Evolutionary conservation across 1,139 yeast genomes (phyloP).

Genomic region (Yamadazyma triangularis): DNA sequence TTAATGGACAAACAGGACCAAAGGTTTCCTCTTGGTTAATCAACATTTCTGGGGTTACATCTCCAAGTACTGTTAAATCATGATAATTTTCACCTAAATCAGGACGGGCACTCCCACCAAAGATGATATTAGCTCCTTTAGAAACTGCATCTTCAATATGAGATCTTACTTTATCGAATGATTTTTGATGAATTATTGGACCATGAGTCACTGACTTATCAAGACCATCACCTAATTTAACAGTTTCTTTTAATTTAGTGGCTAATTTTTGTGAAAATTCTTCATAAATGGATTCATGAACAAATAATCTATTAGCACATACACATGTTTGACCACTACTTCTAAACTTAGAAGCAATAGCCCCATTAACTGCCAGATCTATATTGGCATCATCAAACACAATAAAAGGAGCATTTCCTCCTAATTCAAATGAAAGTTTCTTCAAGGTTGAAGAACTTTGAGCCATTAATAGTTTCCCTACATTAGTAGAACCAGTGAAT

Average conservation of each 20-base stretch:
- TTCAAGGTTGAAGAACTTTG: constrained; percentile 77
- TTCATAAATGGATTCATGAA: constrained; percentile 69
- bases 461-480: constrained; percentile 75
- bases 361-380: constrained; percentile 72
- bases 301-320: constrained; percentile 78
- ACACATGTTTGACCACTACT: constrained; percentile 90
- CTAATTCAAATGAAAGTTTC: constrained; percentile 81
- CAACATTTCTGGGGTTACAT: constrained; percentile 59
- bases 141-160: constrained; percentile 72
- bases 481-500: constrained; percentile 86
- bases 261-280: constrained; percentile 41
- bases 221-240: constrained; percentile 73
- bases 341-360: constrained; percentile 57
- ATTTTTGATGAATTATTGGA: constrained; percentile 66
- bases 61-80: constrained; percentile 67
- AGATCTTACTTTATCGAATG: constrained; percentile 62
- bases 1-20: constrained; percentile 84
- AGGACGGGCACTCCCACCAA: constrained; percentile 61
- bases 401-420: constrained; percentile 92
- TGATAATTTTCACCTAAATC: constrained; percentile 75
- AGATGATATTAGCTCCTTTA: constrained; percentile 64
- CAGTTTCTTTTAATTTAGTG: constrained; percentile 42
- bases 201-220: constrained; percentile 70
- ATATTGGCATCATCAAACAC: constrained; percentile 82
- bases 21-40: constrained; percentile 78